Conservation (phyloP, 2,329 filamentous ascomycete genomes). For the Colletotrichum lindemuthianum region DNA sequence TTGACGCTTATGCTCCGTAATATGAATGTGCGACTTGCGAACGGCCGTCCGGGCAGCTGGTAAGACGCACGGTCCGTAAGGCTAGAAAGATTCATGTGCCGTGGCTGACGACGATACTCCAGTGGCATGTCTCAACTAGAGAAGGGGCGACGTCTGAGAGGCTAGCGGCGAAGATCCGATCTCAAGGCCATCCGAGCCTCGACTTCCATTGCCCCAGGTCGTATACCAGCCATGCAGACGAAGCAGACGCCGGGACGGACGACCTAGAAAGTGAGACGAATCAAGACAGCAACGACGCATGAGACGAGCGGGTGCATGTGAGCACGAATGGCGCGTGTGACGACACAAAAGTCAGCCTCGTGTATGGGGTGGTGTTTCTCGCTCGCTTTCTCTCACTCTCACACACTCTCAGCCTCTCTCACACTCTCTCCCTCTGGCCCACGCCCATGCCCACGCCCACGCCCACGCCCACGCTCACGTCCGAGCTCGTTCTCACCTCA, state of each 20-base stretch:
- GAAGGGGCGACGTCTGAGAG: slow-evolving; percentile 21
- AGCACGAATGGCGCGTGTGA: slow-evolving; percentile 1
- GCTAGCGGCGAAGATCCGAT: slow-evolving; percentile 25
- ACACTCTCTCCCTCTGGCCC: background rate
- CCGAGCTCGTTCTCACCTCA: slow-evolving; percentile 23
- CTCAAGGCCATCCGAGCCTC: slow-evolving; percentile 4
- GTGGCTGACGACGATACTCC: slow-evolving; percentile 19
- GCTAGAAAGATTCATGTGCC: slow-evolving; percentile 11
- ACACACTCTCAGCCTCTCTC: background rate
- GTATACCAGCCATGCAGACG: slow-evolving; percentile 2
- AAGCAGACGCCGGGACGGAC: slow-evolving; percentile 2
- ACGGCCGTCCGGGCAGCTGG: slow-evolving; percentile 9
- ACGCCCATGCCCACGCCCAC: no score
- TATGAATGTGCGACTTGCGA: slow-evolving; percentile 9
- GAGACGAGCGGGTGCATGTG: slow-evolving; percentile 9
- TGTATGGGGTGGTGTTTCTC: background rate
- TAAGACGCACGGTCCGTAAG: slow-evolving; percentile 29
- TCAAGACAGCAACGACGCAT: background rate
- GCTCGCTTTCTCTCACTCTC: background rate
- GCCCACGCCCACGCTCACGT: no score
- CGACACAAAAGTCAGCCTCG: slow-evolving; percentile 22
- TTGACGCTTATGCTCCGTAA: background rate
- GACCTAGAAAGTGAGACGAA: background rate
- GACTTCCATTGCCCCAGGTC: background rate
- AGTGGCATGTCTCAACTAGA: slow-evolving; percentile 32